These are phyloP conservation scores for Cyclotella baltica DNA, from an alignment of 108 stramenopile genomes.

Conservation along the genomic window DNA sequence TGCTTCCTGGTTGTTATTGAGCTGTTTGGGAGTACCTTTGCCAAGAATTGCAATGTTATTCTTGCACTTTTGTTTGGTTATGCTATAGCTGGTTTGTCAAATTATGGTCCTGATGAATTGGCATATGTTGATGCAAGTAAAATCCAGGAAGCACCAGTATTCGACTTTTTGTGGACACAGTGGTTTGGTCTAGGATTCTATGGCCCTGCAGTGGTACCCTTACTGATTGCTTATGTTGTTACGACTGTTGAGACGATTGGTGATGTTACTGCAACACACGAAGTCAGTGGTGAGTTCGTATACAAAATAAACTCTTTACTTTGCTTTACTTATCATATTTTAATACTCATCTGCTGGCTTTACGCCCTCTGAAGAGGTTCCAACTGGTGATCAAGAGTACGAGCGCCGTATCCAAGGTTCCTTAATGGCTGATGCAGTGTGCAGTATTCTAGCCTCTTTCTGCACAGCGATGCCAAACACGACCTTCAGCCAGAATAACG, in stretches of 20 bases:
- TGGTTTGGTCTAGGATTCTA: slow-evolving; percentile 60
- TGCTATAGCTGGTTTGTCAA: slow-evolving; percentile 41
- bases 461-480: slow-evolving; percentile 70
- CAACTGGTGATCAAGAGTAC: slow-evolving; percentile 54
- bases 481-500: slow-evolving; percentile 82
- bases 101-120: slow-evolving; percentile 30
- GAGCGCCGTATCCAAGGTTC: slow-evolving; percentile 67
- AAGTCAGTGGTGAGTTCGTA: slow-evolving; percentile 67
- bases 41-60: slow-evolving; percentile 74
- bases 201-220: slow-evolving; percentile 53
- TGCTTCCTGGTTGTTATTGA: slow-evolving; percentile 61
- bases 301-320: no score
- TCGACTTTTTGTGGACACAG: slow-evolving; percentile 62
- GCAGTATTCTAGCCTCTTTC: slow-evolving; percentile 54
- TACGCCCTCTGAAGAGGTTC: no score
- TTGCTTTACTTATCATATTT: no score
- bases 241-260: slow-evolving; percentile 81
- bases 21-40: slow-evolving; percentile 65
- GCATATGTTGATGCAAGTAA: slow-evolving; percentile 37
- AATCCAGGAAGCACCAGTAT: slow-evolving; percentile 26
- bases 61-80: slow-evolving; percentile 64
- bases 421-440: slow-evolving; percentile 59
- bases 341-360: no score
- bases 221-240: slow-evolving; percentile 66
- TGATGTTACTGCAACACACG: slow-evolving; percentile 69